phyloP scores from a whole-genome alignment of 2,329 filamentous ascomycete species.

The Fusarium ramigenum region DNA sequence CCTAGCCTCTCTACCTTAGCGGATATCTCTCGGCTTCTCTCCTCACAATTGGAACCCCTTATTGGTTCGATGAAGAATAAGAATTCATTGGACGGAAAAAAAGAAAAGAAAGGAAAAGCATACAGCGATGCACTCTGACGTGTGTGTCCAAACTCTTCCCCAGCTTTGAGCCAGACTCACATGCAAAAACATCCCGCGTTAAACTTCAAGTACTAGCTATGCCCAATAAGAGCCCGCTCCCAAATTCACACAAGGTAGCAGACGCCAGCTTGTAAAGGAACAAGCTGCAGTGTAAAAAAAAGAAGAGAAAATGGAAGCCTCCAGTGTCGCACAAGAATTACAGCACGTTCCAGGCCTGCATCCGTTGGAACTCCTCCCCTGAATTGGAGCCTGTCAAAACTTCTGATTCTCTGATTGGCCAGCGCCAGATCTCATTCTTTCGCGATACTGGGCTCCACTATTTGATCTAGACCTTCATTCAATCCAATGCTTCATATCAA shows the following conservation, averaged over 20 bases:
- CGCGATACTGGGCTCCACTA: constrained; percentile 9
- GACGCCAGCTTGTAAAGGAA: neutral
- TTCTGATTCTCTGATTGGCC: constrained; percentile 14
- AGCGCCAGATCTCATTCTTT: neutral
- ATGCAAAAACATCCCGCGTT: constrained; percentile 15
- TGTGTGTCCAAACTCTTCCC: neutral
- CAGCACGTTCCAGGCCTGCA: neutral
- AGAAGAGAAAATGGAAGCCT: neutral
- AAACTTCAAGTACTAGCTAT: neutral
- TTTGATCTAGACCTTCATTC: constrained; percentile 15
- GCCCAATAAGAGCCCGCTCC: neutral
- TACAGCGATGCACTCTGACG: constrained; percentile 18
- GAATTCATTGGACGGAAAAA: constrained; percentile 3
- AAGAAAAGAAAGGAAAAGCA: neutral
- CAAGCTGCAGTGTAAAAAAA: neutral
- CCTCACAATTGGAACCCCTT: neutral
- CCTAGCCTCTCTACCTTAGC: neutral
- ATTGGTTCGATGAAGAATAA: neutral
- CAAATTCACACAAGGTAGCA: constrained; percentile 14
- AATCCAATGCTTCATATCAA: neutral
- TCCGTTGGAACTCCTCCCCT: neutral
- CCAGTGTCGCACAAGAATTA: neutral
- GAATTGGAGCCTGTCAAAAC: neutral
- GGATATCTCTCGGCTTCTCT: neutral
- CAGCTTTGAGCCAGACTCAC: constrained; percentile 16